Evolutionary conservation across 495 filamentous ascomycete species (phyloP).

Genomic region (Podospora anserina): DNA sequence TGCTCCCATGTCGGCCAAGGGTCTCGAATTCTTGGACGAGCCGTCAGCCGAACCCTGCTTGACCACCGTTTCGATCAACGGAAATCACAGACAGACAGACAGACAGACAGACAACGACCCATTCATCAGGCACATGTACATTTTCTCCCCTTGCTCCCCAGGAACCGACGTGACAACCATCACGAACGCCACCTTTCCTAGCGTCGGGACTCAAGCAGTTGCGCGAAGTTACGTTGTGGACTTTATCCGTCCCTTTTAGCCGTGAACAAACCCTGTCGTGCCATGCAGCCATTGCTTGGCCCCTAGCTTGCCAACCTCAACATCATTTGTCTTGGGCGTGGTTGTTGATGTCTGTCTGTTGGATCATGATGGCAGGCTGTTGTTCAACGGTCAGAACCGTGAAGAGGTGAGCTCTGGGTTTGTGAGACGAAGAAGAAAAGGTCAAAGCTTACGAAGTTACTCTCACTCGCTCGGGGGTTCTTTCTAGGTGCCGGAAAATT

Average conservation of each 20-base stretch:
- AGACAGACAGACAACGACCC: neutral
- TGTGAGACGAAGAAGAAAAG: neutral
- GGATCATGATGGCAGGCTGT: neutral
- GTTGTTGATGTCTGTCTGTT: neutral
- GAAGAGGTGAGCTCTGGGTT: neutral
- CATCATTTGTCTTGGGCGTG: neutral
- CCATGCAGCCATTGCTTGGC: conserved; percentile 1
- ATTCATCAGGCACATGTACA: neutral
- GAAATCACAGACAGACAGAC: neutral
- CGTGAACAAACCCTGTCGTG: neutral
- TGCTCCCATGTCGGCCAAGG: neutral
- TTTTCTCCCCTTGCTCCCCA: conserved; percentile 7
- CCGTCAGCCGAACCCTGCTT: neutral
- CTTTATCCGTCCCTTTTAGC: conserved; percentile 20
- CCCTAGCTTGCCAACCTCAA: neutral
- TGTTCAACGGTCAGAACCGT: neutral
- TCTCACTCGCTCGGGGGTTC: neutral
- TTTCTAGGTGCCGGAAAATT: neutral
- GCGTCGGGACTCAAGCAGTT: conserved; percentile 20
- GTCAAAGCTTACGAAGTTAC: neutral
- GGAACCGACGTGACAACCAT: neutral
- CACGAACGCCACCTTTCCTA: conserved; percentile 7
- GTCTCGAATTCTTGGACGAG: neutral
- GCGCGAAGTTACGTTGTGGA: neutral
- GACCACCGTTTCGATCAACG: neutral